These are phyloP conservation scores for Pseudogymnoascus sp. DNA, from an alignment of 2,329 filamentous ascomycete genomes.

Conservation along the genomic window DNA sequence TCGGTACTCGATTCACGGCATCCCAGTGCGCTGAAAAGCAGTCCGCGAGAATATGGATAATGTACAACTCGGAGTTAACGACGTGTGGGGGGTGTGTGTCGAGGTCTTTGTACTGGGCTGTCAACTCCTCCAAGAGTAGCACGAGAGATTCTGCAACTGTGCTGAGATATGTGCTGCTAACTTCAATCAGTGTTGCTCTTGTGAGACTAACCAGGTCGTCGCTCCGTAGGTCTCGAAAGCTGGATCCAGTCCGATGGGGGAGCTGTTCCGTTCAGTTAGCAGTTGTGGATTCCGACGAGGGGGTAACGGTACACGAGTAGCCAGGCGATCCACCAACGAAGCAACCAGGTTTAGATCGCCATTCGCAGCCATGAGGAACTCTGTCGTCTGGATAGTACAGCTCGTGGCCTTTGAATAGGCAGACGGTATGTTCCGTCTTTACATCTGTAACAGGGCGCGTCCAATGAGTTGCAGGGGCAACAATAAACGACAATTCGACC, in stretches of 20 bases:
- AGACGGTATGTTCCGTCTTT: constrained; percentile 6
- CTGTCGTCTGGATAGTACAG: not conserved
- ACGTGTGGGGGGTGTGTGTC: constrained; percentile 51
- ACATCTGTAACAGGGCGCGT: constrained; percentile 2
- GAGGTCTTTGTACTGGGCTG: constrained; percentile 45
- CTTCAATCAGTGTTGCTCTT: constrained; percentile 52
- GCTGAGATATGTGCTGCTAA: constrained; percentile 48
- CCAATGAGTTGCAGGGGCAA: not conserved
- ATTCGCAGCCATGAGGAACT: constrained; percentile 40
- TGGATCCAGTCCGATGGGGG: constrained; percentile 55
- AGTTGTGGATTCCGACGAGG: constrained; percentile 8
- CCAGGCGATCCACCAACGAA: constrained; percentile 56
- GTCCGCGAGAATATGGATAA: constrained; percentile 57
- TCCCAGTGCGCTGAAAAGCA: constrained; percentile 58
- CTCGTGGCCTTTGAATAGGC: constrained; percentile 2
- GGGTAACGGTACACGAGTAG: constrained; percentile 45
- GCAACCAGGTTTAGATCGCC: constrained; percentile 53
- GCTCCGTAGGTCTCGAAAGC: constrained; percentile 48
- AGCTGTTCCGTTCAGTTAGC: constrained; percentile 36
- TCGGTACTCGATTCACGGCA: constrained; percentile 30
- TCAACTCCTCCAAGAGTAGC: constrained; percentile 51
- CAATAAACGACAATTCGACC: not conserved
- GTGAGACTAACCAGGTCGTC: constrained; percentile 57
- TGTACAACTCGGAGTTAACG: constrained; percentile 56
- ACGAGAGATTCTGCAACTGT: constrained; percentile 52